These are phyloP conservation scores for Xylaria sp. DNA, from an alignment of 2,329 filamentous ascomycete genomes.

Conservation along the genomic window DNA sequence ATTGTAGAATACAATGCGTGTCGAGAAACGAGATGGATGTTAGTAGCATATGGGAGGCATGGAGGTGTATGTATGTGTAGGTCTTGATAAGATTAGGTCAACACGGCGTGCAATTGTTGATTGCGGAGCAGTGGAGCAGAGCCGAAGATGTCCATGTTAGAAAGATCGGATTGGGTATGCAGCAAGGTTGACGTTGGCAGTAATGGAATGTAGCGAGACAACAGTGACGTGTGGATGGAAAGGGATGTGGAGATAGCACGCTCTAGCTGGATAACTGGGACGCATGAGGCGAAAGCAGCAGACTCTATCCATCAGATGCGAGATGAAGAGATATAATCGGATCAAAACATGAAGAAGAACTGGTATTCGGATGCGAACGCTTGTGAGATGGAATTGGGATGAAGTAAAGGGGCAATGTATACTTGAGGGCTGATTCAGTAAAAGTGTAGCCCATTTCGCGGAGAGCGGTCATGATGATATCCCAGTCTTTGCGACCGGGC, in stretches of 20 bases:
- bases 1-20: not conserved
- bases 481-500: constrained; percentile 4
- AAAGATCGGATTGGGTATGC: constrained; percentile 4
- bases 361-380: not conserved
- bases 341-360: not conserved
- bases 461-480: constrained; percentile 7
- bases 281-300: not conserved
- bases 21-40: not conserved
- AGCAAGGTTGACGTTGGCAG: no score
- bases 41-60: not conserved
- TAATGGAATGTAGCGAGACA: not conserved
- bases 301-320: not conserved
- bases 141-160: constrained; percentile 32
- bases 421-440: constrained; percentile 16
- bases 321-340: not conserved
- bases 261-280: not conserved
- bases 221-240: not conserved
- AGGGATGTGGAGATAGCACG: not conserved
- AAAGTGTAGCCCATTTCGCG: constrained; percentile 12
- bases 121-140: constrained; percentile 35
- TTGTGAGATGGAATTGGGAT: not conserved
- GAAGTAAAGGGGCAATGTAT: not conserved
- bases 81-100: constrained; percentile 30
- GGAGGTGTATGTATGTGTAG: constrained; percentile 34
- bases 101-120: constrained; percentile 34